phyloP scores from a whole-genome alignment of 495 filamentous ascomycete species.

The Neurospora sp. region DNA sequence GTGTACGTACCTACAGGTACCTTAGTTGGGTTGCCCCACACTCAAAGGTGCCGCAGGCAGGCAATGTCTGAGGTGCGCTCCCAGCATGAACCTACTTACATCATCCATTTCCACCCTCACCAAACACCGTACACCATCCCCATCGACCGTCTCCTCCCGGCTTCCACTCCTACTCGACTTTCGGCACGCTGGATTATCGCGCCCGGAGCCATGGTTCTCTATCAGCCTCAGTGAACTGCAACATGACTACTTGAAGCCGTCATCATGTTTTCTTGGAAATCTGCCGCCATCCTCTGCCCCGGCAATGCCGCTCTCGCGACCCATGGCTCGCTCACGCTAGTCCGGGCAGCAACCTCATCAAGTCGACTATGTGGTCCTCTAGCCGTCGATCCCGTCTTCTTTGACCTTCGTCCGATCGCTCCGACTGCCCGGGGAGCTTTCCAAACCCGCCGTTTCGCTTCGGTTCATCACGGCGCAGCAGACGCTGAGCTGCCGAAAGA shows the following conservation, averaged over 20 bases:
- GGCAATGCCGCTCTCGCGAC: conserved; percentile 10
- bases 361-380: conserved; percentile 6
- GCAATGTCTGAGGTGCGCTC: background rate
- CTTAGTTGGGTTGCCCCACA: background rate
- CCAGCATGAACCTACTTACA: background rate
- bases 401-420: background rate
- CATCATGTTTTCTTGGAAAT: conserved; percentile 25
- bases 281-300: conserved; percentile 18
- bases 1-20: background rate
- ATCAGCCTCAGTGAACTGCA: conserved; percentile 4
- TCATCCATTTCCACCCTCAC: background rate
- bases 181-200: background rate
- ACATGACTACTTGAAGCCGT: conserved; percentile 14
- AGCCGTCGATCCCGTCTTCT: background rate
- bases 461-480: conserved; percentile 6
- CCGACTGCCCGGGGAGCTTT: background rate
- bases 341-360: conserved; percentile 18
- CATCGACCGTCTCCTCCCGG: background rate
- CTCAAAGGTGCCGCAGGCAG: background rate
- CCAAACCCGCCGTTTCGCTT: conserved; percentile 10
- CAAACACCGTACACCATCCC: background rate
- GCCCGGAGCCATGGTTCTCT: background rate
- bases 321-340: conserved; percentile 6
- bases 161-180: background rate
- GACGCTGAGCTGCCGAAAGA: conserved; percentile 11